Base-by-base conservation (phyloP, 768 basidiomycete genomes). In the Pleurotus sapidus region DNA sequence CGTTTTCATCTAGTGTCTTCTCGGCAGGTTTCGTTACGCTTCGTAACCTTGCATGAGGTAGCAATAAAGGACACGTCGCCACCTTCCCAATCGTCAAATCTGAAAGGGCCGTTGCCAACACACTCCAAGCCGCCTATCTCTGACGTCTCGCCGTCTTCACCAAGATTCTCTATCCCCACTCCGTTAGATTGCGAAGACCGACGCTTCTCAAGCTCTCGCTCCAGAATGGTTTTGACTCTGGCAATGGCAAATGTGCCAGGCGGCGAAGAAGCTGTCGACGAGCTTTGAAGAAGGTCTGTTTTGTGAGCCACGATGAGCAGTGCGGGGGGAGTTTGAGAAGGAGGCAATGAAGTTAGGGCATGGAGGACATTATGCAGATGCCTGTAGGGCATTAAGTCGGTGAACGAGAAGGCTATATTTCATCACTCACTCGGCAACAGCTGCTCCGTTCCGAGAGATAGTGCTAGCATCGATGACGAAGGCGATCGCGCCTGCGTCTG, bases 381-480 rank as follows among this genome's bases (percentile, higher is more conserved):
- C 64, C 91, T 94, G 61, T 23, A 63, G 30, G 24, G 48, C 24
- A 57, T 40, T 23, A 23, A 38, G 24, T 54, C 15, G 8, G 40
- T 24, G 18, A 42, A 42, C n/a, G 17, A 47, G 30, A 11, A 9
- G 11, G 9, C n/a, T 14, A 5, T 60, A 43, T 43, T 17, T 56
- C 40, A 51, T 18, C 17, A 83, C 88, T 51, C 69, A 94, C 92
- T 94, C 92, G 60, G 92, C 92, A 3, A 92, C 89, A 1, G 74
- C 76, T 11, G 87, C 68, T 0, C 84, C 87, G 67, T 88, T 92
- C 50, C 92, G 79, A 25, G 92, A 91, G 24, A 94, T 72, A 0
- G 84, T 89, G 64, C 83, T 89, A 5, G 88, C 80, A 67, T 94
- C 92, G 1, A 93, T 88, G 1, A 93, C 87, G 65, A 94, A 94